Evolutionary conservation across 2,329 filamentous ascomycete genomes (phyloP).

Genomic region (Penicillium aurantiogriseum): DNA sequence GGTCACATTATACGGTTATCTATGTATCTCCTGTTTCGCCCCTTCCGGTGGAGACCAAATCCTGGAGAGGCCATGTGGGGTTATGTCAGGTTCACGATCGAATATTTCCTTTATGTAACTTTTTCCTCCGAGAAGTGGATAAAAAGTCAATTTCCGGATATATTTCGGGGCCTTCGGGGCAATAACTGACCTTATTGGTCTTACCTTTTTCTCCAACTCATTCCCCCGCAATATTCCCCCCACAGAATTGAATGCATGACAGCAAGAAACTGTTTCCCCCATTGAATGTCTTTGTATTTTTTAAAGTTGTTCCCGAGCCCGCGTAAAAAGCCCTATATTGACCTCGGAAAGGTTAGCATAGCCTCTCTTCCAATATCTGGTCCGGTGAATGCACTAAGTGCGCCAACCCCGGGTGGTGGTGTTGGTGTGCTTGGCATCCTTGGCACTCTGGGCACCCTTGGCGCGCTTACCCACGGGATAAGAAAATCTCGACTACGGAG

Average conservation of each 20-base stretch:
- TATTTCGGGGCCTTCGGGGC: background rate
- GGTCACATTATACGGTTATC: slow-evolving; percentile 3
- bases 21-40: slow-evolving; percentile 6
- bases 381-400: background rate
- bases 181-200: background rate
- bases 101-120: background rate
- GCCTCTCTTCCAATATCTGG: background rate
- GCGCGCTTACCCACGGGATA: background rate
- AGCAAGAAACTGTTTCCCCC: background rate
- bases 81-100: background rate
- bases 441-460: background rate
- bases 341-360: background rate
- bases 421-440: background rate
- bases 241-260: background rate
- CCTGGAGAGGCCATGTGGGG: slow-evolving; percentile 1
- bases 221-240: background rate
- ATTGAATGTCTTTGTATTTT: background rate
- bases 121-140: background rate
- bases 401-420: background rate
- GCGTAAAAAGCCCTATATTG: background rate
- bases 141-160: background rate
- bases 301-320: background rate
- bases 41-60: slow-evolving; percentile 2
- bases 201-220: background rate
- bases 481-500: background rate